phyloP scores from a whole-genome alignment of 768 basidiomycete genomes.

The Mycena kentingensis region DNA sequence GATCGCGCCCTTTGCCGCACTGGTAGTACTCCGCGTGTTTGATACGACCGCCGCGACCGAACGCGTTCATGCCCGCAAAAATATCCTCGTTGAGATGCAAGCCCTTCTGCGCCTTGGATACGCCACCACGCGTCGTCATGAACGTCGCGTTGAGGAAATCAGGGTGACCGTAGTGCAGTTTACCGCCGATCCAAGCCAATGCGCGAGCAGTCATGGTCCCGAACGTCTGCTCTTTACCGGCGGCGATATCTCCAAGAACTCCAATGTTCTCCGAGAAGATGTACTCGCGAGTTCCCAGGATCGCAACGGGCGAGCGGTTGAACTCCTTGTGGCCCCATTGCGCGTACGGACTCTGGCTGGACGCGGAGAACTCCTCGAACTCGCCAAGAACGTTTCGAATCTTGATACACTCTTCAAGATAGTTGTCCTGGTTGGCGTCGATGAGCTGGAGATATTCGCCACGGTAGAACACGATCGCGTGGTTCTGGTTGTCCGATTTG shows the following conservation, averaged over 20 bases:
- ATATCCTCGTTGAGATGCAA: slow-evolving; percentile 99
- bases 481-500: slow-evolving; percentile 99
- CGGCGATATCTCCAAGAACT: slow-evolving; percentile 97
- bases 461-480: slow-evolving; percentile 98
- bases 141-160: slow-evolving; percentile 98
- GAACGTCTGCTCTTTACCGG: slow-evolving; percentile 99
- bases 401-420: slow-evolving; percentile 98
- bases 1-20: slow-evolving; percentile 98
- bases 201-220: slow-evolving; percentile 97
- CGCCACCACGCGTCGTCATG: slow-evolving; percentile 98
- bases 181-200: slow-evolving; percentile 96
- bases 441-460: slow-evolving; percentile 99
- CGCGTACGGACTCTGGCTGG: slow-evolving; percentile 93
- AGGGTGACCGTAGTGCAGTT: slow-evolving; percentile 97
- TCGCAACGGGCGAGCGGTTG: slow-evolving; percentile 87
- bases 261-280: slow-evolving; percentile 99
- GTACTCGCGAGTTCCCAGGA: slow-evolving; percentile 98
- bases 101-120: slow-evolving; percentile 99
- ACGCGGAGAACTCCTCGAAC: slow-evolving; percentile 92
- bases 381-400: slow-evolving; percentile 97
- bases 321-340: slow-evolving; percentile 97
- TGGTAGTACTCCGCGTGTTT: slow-evolving; percentile 99
- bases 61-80: slow-evolving; percentile 99
- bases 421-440: slow-evolving; percentile 99
- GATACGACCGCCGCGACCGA: slow-evolving; percentile 97